Evolutionary conservation across 2,329 filamentous ascomycete genomes (phyloP).

Genomic region (Gremmenia infestans): DNA sequence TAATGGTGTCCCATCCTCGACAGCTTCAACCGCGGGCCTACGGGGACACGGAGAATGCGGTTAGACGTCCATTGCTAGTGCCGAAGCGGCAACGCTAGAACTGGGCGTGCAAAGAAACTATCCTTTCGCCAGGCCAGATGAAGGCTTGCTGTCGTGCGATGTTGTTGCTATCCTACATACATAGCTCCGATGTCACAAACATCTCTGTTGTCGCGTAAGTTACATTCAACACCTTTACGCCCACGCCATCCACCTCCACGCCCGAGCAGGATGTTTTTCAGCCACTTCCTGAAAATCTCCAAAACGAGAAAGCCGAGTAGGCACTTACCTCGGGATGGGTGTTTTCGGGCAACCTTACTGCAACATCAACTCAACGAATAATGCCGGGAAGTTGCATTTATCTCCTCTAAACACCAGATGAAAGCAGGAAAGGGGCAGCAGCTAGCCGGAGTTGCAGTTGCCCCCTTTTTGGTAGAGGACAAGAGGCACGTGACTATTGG

Average conservation of each 20-base stretch:
- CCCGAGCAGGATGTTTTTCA: neutral
- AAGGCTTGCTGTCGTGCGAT: neutral
- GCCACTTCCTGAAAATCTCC: neutral
- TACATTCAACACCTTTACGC: neutral
- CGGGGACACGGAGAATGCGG: neutral
- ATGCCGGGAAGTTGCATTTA: neutral
- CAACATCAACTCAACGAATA: neutral
- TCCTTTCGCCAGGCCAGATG: neutral
- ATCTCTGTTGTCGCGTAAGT: no score
- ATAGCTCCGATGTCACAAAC: neutral
- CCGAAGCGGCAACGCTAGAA: neutral
- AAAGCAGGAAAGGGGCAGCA: neutral
- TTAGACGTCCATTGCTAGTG: neutral
- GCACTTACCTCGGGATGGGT: neutral
- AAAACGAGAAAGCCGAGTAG: no score
- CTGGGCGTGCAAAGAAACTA: neutral
- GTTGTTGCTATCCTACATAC: neutral
- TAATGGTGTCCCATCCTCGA: neutral
- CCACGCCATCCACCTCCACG: neutral
- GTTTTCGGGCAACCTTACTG: neutral
- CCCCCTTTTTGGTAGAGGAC: no score
- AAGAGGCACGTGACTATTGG: no score
- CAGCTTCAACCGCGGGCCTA: neutral
- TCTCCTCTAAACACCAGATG: no score
- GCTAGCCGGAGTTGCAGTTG: neutral